phyloP scores from a whole-genome alignment of 768 basidiomycete species.

The Leccinum incarnatum region DNA sequence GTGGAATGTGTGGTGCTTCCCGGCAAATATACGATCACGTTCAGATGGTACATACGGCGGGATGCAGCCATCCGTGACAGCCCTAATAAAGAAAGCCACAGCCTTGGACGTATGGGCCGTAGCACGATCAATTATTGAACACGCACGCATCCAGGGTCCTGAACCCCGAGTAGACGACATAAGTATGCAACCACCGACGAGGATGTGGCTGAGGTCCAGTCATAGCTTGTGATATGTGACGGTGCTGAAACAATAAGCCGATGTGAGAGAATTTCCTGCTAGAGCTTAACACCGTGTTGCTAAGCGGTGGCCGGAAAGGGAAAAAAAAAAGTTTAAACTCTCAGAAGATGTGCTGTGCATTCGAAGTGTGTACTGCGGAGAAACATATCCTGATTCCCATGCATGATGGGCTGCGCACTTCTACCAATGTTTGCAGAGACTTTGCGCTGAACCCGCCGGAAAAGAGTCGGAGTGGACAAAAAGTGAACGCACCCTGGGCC shows the following conservation, averaged over 20 bases:
- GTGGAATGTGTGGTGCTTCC: constrained; percentile 16
- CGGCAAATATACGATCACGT: constrained; percentile 9
- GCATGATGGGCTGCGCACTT: not conserved
- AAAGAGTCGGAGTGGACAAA: not conserved
- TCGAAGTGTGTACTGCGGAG: constrained; percentile 5
- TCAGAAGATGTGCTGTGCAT: not conserved
- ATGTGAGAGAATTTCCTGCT: not conserved
- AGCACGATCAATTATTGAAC: constrained; percentile 20
- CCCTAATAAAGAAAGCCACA: constrained; percentile 8
- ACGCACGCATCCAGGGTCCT: constrained; percentile 14
- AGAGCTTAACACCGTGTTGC: not conserved
- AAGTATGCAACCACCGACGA: constrained; percentile 2
- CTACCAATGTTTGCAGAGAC: not conserved
- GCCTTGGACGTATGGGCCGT: constrained; percentile 5
- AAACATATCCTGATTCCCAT: not conserved
- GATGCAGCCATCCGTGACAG: constrained; percentile 14
- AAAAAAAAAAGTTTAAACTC: not conserved
- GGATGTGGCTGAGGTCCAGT: not conserved
- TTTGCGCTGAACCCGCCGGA: not conserved
- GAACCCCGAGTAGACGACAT: constrained; percentile 10
- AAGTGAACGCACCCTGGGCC: not conserved
- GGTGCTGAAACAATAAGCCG: not conserved
- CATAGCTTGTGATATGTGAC: not conserved
- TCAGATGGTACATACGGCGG: constrained; percentile 10
- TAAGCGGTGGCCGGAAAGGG: not conserved